phyloP scores from a whole-genome alignment of 306 rosid species.

The Chamaecrista fasciculata region DNA sequence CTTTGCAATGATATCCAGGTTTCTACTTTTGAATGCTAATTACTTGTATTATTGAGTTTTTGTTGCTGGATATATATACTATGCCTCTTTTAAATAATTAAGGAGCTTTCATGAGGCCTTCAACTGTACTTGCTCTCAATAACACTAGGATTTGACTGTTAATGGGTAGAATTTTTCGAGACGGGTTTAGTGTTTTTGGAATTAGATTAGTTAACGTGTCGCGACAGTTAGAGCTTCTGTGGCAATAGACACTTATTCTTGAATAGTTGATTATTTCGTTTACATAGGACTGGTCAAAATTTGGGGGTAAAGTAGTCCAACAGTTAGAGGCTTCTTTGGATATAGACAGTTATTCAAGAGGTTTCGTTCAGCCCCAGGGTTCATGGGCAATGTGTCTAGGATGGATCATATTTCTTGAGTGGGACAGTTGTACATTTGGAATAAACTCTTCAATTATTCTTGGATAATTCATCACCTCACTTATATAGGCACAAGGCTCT shows the following conservation, averaged over 20 bases:
- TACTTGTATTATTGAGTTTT: constrained; percentile 13
- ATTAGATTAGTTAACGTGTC: constrained; percentile 12
- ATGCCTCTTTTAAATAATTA: neutral
- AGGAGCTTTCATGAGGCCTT: neutral
- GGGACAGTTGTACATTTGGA: too few species aligned
- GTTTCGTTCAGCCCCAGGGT: neutral
- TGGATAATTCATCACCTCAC: too few species aligned
- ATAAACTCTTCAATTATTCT: too few species aligned
- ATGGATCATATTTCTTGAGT: too few species aligned
- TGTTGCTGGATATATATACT: neutral
- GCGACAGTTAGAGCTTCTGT: neutral
- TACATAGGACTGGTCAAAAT: neutral
- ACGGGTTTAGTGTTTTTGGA: constrained; percentile 8
- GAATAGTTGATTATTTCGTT: neutral
- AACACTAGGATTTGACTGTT: neutral
- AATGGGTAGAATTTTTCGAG: neutral
- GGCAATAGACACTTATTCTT: neutral
- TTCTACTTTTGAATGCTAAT: constrained; percentile 28
- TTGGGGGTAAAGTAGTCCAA: neutral
- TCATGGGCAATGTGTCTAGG: neutral
- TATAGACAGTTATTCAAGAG: too few species aligned
- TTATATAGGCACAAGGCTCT: too few species aligned
- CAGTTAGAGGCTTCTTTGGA: too few species aligned
- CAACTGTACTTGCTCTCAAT: neutral
- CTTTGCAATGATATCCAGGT: constrained; percentile 97